Base-by-base conservation (phyloP, 2,329 filamentous ascomycete species). In the Cytospora schulzeri region DNA sequence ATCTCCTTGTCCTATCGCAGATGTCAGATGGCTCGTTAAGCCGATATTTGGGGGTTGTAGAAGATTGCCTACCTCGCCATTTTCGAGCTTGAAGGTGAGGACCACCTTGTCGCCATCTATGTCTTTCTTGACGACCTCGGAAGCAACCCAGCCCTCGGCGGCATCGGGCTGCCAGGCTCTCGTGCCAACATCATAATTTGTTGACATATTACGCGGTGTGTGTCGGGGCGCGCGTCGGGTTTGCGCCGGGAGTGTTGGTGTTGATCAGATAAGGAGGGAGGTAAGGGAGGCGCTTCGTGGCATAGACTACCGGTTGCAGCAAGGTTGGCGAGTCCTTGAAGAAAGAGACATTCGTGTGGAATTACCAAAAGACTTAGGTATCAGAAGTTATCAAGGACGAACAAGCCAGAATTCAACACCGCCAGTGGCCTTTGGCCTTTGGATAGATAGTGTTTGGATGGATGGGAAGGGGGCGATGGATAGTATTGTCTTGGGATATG, bases 161-260 rank as follows among this genome's bases (percentile, higher is more conserved):
- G 87, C 82, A 83, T 99, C 95, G 73, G 95, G 93, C 86, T 98
- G 95, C 95, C 95, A 99, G 76, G 93, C 95, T 86, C 92, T 89
- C 74, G 94, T 98, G 76, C 94, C 95, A 75, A 97, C 88, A 84
- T 98, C 93, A 82, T 96, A 98, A 76, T 87, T 92, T 80, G 96
- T 91, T 82, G 92, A 92, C 93, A 97, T 96, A 79, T 64, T 67
- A 57, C 31, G 59, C 55, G 63, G 48, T 63, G 22, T 66, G 57
- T n/a, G 54, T 58, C 52, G 60, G 48, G 57, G 35, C 50, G 50
- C 60, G 57, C 61, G 57, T 61, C 55, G 38, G 33, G 26, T 52
- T 29, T 38, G 26, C 19, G 57, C 29, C 45, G 55, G 50, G 31
- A 54, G 64, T 52, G 45, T 57, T 64, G 38, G 31, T 51, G 60